Evolutionary conservation across 176 grass and related monocot genomes (phyloP).

Genomic region (Carex scoparia): DNA sequence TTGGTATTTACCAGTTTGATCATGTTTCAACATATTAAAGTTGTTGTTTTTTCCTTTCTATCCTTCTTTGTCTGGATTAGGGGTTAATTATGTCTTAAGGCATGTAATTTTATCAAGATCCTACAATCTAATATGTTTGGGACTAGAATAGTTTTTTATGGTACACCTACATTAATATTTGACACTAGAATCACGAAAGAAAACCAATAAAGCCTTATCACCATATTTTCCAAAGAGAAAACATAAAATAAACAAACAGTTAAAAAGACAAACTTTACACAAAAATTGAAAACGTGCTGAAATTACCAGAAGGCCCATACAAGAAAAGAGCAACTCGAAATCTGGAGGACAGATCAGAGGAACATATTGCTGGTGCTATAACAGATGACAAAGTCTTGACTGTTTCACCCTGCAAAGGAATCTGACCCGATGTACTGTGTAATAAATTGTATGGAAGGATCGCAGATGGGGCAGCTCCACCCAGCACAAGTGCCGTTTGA

Average conservation of each 20-base stretch:
- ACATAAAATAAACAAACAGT: neutral
- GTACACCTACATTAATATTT: neutral
- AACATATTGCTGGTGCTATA: constrained; percentile 70
- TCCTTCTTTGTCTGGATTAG: neutral
- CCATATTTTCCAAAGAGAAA: neutral
- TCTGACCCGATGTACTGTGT: constrained; percentile 34
- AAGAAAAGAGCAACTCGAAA: constrained; percentile 77
- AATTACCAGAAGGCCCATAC: constrained; percentile 71
- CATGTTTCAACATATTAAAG: neutral
- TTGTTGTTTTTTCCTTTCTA: neutral
- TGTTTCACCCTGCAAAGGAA: constrained; percentile 64
- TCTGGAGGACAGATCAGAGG: constrained; percentile 73
- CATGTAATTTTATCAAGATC: neutral
- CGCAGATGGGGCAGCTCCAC: constrained; percentile 58
- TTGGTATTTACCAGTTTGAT: neutral
- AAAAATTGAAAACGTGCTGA: neutral
- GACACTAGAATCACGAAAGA: neutral
- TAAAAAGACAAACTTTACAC: neutral
- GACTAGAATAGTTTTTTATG: neutral
- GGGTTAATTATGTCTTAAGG: neutral
- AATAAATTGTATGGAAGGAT: constrained; percentile 67
- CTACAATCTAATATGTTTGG: neutral
- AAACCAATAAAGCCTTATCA: neutral
- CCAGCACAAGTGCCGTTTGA: constrained; percentile 85
- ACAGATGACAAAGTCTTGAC: constrained; percentile 76